Conservation (phyloP, 768 basidiomycete genomes). For the Leccinellum rugosiceps region DNA sequence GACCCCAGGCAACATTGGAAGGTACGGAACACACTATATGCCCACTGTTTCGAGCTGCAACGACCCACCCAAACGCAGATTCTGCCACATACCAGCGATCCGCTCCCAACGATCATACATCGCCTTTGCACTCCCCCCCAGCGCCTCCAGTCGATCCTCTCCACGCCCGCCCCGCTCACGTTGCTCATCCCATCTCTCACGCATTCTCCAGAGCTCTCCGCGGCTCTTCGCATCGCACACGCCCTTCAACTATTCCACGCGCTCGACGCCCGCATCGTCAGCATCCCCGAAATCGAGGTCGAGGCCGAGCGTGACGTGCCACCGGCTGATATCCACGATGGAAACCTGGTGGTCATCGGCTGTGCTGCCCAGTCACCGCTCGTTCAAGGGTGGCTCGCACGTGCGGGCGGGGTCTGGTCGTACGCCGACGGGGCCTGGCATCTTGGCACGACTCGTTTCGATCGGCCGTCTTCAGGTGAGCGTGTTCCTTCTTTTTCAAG, state of each 20-base stretch:
- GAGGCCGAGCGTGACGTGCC: background rate
- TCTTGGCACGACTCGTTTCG: conserved; percentile 13
- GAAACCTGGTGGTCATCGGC: conserved; percentile 63
- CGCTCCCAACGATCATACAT: background rate
- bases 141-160: conserved; percentile 66
- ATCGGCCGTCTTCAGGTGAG: conserved; percentile 21
- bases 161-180: conserved; percentile 47
- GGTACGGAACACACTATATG: conserved; percentile 8
- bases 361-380: conserved; percentile 34
- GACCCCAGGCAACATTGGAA: conserved; percentile 17
- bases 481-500: background rate
- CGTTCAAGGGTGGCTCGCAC: conserved; percentile 32
- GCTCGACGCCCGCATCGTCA: conserved; percentile 62
- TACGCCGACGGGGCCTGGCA: conserved; percentile 21
- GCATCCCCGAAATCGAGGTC: conserved; percentile 33
- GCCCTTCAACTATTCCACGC: conserved; percentile 65
- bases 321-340: conserved; percentile 16
- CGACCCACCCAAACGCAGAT: background rate
- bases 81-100: background rate
- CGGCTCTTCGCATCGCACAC: conserved; percentile 67
- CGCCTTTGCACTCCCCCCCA: conserved; percentile 17
- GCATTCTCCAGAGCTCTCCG: conserved; percentile 39
- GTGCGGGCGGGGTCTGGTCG: conserved; percentile 11
- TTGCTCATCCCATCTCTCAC: conserved; percentile 49
- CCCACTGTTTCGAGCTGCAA: background rate